phyloP scores from a whole-genome alignment of 2,329 filamentous ascomycete species.

The Dothistroma pini region DNA sequence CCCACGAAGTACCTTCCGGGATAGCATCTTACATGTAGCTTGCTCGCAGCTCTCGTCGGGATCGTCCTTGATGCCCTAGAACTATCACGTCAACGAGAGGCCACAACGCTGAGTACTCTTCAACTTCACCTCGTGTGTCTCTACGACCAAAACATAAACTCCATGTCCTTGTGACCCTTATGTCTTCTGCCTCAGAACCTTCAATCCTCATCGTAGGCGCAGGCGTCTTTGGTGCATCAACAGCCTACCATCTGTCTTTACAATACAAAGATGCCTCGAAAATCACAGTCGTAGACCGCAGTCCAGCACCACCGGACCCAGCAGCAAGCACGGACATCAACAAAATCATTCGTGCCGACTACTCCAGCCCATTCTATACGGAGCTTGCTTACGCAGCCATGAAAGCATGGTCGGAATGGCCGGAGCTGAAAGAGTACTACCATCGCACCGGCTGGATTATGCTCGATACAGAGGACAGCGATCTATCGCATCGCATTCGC shows the following conservation, averaged over 20 bases:
- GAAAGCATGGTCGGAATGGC: conserved; percentile 36
- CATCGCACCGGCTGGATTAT: conserved; percentile 59
- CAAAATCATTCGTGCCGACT: conserved; percentile 68
- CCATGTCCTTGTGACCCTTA: background rate
- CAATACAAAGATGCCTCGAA: conserved; percentile 40
- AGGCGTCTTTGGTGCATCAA: conserved; percentile 54
- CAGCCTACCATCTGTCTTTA: conserved; percentile 48
- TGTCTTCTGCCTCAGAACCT: background rate
- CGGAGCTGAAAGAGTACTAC: conserved; percentile 43
- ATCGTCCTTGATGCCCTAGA: background rate
- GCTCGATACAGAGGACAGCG: conserved; percentile 48
- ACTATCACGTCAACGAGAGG: conserved; percentile 3
- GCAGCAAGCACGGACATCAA: conserved; percentile 71
- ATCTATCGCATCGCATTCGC: conserved; percentile 51
- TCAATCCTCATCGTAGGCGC: conserved; percentile 39
- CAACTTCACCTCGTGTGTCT: no score
- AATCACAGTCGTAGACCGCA: conserved; percentile 41
- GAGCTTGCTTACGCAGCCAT: conserved; percentile 38
- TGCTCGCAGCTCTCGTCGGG: background rate
- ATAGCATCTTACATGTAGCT: background rate
- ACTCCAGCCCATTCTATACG: conserved; percentile 38
- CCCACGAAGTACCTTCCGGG: background rate
- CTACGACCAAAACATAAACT: background rate
- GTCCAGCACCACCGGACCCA: conserved; percentile 44
- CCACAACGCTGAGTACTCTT: background rate